Evolutionary conservation across 176 grass and related monocot species (phyloP).

Genomic region (Themeda triandra): DNA sequence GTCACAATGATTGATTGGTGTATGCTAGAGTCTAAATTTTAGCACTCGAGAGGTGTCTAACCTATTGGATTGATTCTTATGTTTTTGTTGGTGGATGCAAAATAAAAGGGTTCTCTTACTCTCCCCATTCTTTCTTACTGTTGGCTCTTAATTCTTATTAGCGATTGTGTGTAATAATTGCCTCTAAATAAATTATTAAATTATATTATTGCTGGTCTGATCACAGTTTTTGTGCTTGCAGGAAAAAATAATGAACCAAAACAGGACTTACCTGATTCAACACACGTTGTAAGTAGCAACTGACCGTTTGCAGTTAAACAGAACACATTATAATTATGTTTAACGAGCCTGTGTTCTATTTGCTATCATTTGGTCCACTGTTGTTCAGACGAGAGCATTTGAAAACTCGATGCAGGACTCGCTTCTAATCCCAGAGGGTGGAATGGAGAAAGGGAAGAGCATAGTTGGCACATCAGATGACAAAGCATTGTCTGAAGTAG

Average conservation of each 20-base stretch:
- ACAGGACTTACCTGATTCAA: conserved; percentile 22
- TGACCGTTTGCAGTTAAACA: background rate
- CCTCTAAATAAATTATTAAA: background rate
- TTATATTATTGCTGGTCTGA: background rate
- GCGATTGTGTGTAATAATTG: background rate
- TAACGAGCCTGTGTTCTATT: background rate
- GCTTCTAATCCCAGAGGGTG: background rate
- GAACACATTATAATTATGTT: background rate
- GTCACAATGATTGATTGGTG: background rate
- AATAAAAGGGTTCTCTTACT: background rate
- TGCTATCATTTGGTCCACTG: background rate
- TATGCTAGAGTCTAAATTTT: background rate
- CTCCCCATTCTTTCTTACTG: background rate
- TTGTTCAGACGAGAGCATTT: conserved; percentile 20
- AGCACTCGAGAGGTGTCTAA: background rate
- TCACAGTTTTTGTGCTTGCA: conserved; percentile 20
- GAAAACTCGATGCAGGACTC: conserved; percentile 24
- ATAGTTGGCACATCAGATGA: background rate
- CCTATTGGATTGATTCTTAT: background rate
- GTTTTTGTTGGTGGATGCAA: background rate
- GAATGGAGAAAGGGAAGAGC: conserved; percentile 29
- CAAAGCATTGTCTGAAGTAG: conserved; percentile 56
- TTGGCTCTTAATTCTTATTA: background rate
- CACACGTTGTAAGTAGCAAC: conserved; percentile 36
- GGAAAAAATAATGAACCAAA: conserved; percentile 22